These are phyloP conservation scores for Mrakia gelida DNA, from an alignment of 768 basidiomycete species.

Conservation along the genomic window DNA sequence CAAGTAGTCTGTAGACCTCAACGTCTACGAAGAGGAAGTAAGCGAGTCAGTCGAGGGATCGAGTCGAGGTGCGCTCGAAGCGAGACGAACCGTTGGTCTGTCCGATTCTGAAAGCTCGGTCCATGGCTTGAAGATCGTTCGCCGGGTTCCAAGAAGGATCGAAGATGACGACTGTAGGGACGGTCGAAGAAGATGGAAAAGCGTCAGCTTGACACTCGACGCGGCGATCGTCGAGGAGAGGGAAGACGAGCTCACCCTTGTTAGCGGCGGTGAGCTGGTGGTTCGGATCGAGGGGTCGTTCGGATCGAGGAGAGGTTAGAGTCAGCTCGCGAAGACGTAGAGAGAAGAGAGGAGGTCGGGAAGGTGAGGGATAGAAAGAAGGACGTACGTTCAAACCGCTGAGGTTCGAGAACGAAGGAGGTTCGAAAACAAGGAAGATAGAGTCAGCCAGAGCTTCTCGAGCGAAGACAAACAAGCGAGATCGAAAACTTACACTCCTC, in stretches of 20 bases:
- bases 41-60: background rate
- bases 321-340: background rate
- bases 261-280: constrained; percentile 54
- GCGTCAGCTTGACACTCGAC: constrained; percentile 78
- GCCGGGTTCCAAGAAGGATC: constrained; percentile 29
- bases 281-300: background rate
- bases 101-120: constrained; percentile 60
- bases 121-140: constrained; percentile 68
- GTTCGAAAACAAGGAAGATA: no score
- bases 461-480: background rate
- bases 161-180: constrained; percentile 21
- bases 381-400: background rate
- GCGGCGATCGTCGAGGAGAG: background rate
- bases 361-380: no score
- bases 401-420: no score
- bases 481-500: constrained; percentile 57
- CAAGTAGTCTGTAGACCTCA: constrained; percentile 72
- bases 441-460: background rate
- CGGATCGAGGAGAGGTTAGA: background rate
- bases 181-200: constrained; percentile 54
- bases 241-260: constrained; percentile 54
- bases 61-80: background rate
- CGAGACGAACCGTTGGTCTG: constrained; percentile 55
- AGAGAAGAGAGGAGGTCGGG: no score
- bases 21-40: constrained; percentile 53